Percentiles rank a stretch among this genome's conserved stretches.
These are phyloP conservation scores for Stachybotrys echinatus DNA, from an alignment of 2,329 filamentous ascomycete genomes.

Conservation along the genomic window DNA sequence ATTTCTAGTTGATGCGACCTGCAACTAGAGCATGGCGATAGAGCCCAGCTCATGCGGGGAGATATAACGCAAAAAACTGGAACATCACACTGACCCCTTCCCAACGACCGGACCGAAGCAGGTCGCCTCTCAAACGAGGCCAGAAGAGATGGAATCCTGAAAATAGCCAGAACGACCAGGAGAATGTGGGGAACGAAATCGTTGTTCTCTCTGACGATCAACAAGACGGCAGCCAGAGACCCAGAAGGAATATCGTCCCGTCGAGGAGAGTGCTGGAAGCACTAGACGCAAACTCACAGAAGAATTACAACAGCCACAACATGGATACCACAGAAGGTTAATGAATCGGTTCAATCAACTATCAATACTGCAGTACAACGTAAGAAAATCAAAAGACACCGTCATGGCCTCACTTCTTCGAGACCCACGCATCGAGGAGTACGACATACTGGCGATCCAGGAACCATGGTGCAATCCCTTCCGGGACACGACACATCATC, in stretches of 20 bases:
- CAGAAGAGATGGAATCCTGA: background rate
- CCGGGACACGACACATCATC: slow-evolving; percentile 3
- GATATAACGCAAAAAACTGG: too few relatives aligned
- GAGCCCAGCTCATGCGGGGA: too few relatives aligned
- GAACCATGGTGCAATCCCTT: slow-evolving; percentile 2
- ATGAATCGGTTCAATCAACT: slow-evolving; percentile 2
- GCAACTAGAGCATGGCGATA: too few relatives aligned
- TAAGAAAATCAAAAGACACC: slow-evolving; percentile 2
- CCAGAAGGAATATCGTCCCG: background rate
- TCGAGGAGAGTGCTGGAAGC: background rate
- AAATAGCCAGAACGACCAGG: background rate
- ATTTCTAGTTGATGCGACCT: too few relatives aligned
- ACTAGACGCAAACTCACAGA: background rate
- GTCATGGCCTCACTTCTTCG: background rate
- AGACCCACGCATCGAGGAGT: background rate
- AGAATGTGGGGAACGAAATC: slow-evolving; percentile 1
- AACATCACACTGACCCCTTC: background rate
- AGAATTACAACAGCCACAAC: background rate
- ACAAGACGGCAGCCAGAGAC: background rate
- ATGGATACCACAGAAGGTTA: slow-evolving; percentile 1
- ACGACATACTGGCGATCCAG: slow-evolving; percentile 4
- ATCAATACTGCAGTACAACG: slow-evolving; percentile 6
- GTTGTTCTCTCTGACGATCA: background rate
- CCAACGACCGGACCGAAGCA: background rate
- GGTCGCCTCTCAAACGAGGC: background rate